A percentile compares a stretch with the other conserved stretches of the same genome.
Conservation (phyloP, 331 rosid species). For the Quercus phellos region DNA sequence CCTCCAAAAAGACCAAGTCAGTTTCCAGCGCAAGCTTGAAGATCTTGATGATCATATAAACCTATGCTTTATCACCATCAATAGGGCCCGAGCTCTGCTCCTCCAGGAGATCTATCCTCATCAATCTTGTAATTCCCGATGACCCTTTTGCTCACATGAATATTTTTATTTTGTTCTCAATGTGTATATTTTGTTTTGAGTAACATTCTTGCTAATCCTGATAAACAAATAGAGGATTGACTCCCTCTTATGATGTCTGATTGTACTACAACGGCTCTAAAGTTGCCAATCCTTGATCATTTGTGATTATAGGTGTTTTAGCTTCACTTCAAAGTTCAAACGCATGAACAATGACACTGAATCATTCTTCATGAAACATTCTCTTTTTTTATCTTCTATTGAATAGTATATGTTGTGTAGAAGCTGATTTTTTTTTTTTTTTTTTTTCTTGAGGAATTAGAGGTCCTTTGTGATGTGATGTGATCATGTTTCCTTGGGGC, state of each 20-base stretch:
- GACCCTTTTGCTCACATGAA: background rate
- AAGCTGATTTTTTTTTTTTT: background rate
- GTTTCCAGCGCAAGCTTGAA: constrained; percentile 31
- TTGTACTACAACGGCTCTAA: background rate
- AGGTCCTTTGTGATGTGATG: background rate
- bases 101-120: constrained; percentile 30
- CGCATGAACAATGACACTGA: background rate
- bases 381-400: background rate
- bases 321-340: background rate
- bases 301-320: background rate
- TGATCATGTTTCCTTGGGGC: background rate
- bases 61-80: constrained; percentile 44
- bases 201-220: constrained; percentile 11
- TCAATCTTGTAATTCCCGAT: constrained; percentile 18
- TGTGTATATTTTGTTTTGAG: constrained; percentile 3
- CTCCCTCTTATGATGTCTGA: background rate
- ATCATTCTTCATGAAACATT: background rate
- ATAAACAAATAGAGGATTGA: background rate
- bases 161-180: background rate
- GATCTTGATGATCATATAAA: constrained; percentile 50
- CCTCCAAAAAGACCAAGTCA: constrained; percentile 31
- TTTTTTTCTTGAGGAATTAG: background rate
- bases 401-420: background rate
- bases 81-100: constrained; percentile 47
- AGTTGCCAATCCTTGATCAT: background rate